phyloP scores from a whole-genome alignment of 1,284 basidiomycete species.

The Pseudozyma sp. region DNA sequence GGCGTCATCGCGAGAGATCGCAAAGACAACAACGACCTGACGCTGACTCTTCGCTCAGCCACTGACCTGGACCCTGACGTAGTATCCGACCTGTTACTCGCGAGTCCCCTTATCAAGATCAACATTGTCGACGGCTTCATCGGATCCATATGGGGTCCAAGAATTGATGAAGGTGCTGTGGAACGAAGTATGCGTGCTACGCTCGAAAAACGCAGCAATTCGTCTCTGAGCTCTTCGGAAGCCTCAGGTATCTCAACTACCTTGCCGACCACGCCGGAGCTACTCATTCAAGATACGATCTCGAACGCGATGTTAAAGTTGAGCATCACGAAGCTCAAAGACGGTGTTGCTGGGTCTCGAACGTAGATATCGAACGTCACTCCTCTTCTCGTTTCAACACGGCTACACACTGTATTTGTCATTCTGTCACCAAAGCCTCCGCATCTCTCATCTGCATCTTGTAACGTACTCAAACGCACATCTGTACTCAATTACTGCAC shows the following conservation, averaged over 20 bases:
- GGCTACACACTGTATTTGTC: too few species aligned
- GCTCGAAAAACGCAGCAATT: constrained; percentile 4
- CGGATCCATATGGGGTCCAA: constrained; percentile 37
- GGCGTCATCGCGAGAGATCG: constrained; percentile 11
- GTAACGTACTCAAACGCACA: too few species aligned
- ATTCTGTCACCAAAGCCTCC: not conserved
- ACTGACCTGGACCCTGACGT: constrained; percentile 19
- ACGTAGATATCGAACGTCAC: too few species aligned
- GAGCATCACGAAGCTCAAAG: constrained; percentile 16
- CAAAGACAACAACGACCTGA: not conserved
- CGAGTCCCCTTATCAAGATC: constrained; percentile 21
- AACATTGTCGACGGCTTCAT: constrained; percentile 44
- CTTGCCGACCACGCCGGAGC: constrained; percentile 19
- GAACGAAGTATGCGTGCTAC: constrained; percentile 24
- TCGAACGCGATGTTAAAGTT: constrained; percentile 22
- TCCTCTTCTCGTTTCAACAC: too few species aligned
- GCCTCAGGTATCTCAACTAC: constrained; percentile 19
- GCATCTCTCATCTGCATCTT: too few species aligned
- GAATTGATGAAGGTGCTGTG: constrained; percentile 19
- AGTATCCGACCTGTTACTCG: constrained; percentile 17
- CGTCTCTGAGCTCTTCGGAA: constrained; percentile 6
- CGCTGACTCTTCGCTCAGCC: constrained; percentile 21
- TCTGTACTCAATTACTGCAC: too few species aligned
- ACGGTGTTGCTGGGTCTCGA: constrained; percentile 28
- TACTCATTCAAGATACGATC: constrained; percentile 22